Evolutionary conservation across 805 yeast genomes (phyloP).

Genomic region (Saccharomycopsis amapae): DNA sequence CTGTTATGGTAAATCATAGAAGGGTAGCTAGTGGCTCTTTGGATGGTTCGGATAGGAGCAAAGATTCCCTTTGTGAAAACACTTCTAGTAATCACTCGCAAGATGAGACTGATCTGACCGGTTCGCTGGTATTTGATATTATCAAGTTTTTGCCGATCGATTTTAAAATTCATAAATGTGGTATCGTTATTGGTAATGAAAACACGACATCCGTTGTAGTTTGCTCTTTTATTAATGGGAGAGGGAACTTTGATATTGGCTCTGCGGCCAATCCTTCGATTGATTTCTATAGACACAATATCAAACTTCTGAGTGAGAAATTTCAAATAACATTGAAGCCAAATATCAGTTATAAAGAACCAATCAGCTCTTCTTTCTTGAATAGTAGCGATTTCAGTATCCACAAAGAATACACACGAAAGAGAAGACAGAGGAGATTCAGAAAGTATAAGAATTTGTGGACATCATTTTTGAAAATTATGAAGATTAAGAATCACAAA

Average conservation of each 20-base stretch:
- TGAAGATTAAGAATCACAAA: conserved; percentile 21
- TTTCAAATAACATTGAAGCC: conserved; percentile 60
- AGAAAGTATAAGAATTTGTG: conserved; percentile 19
- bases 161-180: conserved; percentile 53
- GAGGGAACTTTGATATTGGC: conserved; percentile 52
- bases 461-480: conserved; percentile 23
- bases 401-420: conserved; percentile 23
- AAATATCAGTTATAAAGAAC: conserved; percentile 55
- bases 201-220: conserved; percentile 69
- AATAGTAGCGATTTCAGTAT: conserved; percentile 27
- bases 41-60: too few species aligned
- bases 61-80: not conserved
- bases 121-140: too few species aligned
- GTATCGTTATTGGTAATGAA: conserved; percentile 73
- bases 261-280: conserved; percentile 37
- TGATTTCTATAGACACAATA: conserved; percentile 50
- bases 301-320: conserved; percentile 40
- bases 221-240: conserved; percentile 46
- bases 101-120: not conserved
- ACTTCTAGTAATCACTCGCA: not conserved
- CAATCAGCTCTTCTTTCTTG: conserved; percentile 21
- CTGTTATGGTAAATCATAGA: conserved; percentile 12
- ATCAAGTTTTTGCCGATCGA: conserved; percentile 52
- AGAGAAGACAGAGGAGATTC: conserved; percentile 19
- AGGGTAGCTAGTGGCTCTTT: not conserved